Conservation (phyloP, 2,329 filamentous ascomycete species). For the Ceratocystis colombiana region DNA sequence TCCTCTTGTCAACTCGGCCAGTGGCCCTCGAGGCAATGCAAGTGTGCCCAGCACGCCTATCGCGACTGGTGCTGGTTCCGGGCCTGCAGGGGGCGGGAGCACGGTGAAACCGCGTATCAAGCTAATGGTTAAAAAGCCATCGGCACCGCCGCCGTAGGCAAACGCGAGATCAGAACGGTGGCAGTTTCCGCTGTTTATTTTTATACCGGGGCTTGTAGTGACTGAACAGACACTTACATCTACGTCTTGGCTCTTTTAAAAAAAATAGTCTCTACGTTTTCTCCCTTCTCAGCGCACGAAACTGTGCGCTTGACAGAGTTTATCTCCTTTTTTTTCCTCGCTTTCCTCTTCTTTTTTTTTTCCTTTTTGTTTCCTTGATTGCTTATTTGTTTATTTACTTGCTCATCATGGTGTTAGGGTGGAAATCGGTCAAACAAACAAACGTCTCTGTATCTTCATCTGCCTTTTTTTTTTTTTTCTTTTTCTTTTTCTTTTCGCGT, state of each 20-base stretch:
- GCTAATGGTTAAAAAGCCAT: conserved; percentile 25
- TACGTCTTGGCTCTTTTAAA: no score
- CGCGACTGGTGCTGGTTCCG: neutral
- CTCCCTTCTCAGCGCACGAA: no score
- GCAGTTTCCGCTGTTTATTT: no score
- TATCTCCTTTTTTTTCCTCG: no score
- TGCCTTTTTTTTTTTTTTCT: neutral
- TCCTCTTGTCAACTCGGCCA: conserved; percentile 2
- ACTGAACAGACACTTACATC: no score
- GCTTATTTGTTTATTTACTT: neutral
- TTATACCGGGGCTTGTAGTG: no score
- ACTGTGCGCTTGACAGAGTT: no score
- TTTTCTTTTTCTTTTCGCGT: neutral
- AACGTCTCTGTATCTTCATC: neutral
- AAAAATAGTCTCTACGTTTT: no score
- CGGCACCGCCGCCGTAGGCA: neutral
- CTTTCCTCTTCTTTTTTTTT: neutral
- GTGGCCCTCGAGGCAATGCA: neutral
- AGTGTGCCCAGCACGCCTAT: neutral
- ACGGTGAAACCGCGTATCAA: conserved; percentile 24
- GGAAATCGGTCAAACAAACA: neutral
- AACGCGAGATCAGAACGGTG: neutral
- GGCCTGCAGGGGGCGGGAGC: neutral
- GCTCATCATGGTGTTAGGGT: conserved; percentile 10
- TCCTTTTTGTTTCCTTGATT: neutral